A percentile compares a stretch with the other conserved stretches of the same genome.
Conservation (phyloP, 2,329 filamentous ascomycete genomes). For the Coniella vitis region DNA sequence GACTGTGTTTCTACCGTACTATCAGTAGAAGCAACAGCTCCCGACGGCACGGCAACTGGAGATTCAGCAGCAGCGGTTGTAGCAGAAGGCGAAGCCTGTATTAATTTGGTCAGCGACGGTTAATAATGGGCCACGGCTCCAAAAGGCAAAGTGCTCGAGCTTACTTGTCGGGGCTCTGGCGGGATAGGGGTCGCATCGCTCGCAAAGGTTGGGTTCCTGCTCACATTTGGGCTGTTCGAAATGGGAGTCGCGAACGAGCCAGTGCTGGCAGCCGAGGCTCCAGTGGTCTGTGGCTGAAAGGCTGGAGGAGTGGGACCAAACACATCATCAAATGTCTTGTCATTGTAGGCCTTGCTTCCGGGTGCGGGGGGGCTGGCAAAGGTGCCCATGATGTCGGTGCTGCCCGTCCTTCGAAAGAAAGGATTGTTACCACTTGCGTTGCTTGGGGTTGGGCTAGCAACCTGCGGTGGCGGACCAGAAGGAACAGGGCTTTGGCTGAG, state of each 20-base stretch:
- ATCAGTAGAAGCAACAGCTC: constrained; percentile 23
- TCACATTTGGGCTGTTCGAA: constrained; percentile 55
- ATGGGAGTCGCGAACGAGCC: constrained; percentile 45
- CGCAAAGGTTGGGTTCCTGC: constrained; percentile 52
- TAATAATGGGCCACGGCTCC: constrained; percentile 55
- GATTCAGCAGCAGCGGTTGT: constrained; percentile 18
- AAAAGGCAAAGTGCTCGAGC: constrained; percentile 69
- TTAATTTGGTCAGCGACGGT: constrained; percentile 17
- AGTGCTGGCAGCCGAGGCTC: constrained; percentile 46
- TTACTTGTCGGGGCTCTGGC: constrained; percentile 70
- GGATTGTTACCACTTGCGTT: constrained; percentile 80
- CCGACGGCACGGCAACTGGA: constrained; percentile 26
- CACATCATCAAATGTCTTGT: constrained; percentile 76
- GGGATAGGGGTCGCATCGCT: constrained; percentile 55
- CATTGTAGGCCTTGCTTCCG: constrained; percentile 37
- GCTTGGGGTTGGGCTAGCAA: constrained; percentile 64
- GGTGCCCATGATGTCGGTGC: constrained; percentile 51
- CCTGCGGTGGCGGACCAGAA: constrained; percentile 34
- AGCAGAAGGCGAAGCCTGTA: constrained; percentile 18
- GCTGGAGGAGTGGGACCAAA: constrained; percentile 64
- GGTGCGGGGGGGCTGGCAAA: constrained; percentile 40
- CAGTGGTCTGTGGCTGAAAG: constrained; percentile 56
- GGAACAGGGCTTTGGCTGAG: constrained; percentile 42
- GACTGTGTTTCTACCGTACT: constrained; percentile 9
- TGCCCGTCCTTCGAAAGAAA: constrained; percentile 73